Percentiles rank a stretch among this genome's conserved stretches.
phyloP scores from a whole-genome alignment of 73 alveolate species.

The Uronychia setigera region DNA sequence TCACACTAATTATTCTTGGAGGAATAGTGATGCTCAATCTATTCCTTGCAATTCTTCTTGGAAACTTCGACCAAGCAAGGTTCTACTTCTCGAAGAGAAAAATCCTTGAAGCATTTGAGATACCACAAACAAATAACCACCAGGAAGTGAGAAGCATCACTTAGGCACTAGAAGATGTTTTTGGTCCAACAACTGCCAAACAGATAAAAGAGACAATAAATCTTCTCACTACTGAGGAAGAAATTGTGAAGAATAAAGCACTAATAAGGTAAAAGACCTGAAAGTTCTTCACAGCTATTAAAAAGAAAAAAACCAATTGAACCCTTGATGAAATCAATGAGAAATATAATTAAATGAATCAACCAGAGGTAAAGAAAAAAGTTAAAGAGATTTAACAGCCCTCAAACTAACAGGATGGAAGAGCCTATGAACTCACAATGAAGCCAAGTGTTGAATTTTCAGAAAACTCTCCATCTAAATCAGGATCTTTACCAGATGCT shows the following conservation, averaged over 20 bases:
- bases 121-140: not conserved
- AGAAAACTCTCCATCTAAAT: no score
- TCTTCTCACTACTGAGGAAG: not conserved
- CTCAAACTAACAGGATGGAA: not conserved
- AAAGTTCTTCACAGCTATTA: not conserved
- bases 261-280: not conserved
- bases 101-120: not conserved
- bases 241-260: not conserved
- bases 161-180: not conserved
- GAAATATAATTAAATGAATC: not conserved
- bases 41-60: slow-evolving; percentile 46
- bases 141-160: not conserved
- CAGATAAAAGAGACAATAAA: not conserved
- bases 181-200: not conserved
- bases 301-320: no score
- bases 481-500: no score
- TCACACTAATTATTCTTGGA: slow-evolving; percentile 19
- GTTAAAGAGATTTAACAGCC: not conserved
- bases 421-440: not conserved
- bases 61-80: slow-evolving; percentile 46
- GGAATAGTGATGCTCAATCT: slow-evolving; percentile 39
- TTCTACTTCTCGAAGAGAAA: slow-evolving; percentile 8
- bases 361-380: not conserved
- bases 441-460: no score
- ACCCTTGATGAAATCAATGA: no score